Conservation (phyloP, 805 yeast genomes). For the Metschnikowia sp. region DNA sequence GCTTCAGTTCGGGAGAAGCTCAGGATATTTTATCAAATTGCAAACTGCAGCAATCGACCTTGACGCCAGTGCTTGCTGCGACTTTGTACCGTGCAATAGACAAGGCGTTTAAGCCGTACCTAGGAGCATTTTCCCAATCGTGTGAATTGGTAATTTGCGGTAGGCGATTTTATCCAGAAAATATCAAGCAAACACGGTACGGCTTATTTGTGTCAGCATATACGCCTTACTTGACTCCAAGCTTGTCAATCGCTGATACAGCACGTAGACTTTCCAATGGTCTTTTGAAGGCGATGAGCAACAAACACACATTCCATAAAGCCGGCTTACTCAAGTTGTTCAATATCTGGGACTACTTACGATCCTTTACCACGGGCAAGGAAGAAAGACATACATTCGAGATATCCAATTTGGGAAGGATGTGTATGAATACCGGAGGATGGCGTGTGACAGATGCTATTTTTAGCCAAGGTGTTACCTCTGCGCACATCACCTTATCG, state of each 20-base stretch:
- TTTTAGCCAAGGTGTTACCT: constrained; percentile 14
- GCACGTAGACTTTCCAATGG: neutral
- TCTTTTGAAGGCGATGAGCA: constrained; percentile 1
- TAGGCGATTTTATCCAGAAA: constrained; percentile 12
- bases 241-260: neutral
- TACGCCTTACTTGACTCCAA: neutral
- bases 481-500: constrained; percentile 11
- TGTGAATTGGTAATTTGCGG: constrained; percentile 11
- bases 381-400: constrained; percentile 11
- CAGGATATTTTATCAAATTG: constrained; percentile 4
- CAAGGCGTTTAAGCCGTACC: neutral
- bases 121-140: constrained; percentile 7
- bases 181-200: constrained; percentile 4
- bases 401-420: constrained; percentile 15
- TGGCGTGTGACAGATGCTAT: constrained; percentile 9
- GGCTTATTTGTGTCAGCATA: constrained; percentile 11
- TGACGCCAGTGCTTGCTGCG: constrained; percentile 14
- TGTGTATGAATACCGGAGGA: neutral
- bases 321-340: constrained; percentile 9
- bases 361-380: neutral
- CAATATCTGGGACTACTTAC: constrained; percentile 8
- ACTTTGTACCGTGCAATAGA: constrained; percentile 3
- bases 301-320: constrained; percentile 5
- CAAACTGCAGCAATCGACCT: constrained; percentile 2
- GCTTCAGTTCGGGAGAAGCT: constrained; percentile 4